A percentile compares a stretch with the other conserved stretches of the same genome.
Conservation (phyloP, 2,329 filamentous ascomycete species). For the Plenodomus tracheiphilus region DNA sequence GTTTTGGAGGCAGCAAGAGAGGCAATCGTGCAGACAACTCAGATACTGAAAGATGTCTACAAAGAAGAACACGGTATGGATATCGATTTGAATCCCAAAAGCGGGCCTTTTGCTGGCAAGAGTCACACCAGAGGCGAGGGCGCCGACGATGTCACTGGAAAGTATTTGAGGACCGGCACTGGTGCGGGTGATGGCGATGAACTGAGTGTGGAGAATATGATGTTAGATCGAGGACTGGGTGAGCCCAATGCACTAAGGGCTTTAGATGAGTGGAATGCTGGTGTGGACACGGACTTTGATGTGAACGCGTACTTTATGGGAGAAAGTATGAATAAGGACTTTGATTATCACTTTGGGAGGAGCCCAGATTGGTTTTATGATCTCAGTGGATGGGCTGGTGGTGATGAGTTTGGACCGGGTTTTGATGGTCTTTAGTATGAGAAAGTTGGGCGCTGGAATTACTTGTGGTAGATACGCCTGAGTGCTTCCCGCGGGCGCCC, state of each 20-base stretch:
- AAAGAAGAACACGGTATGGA: slow-evolving; percentile 23
- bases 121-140: slow-evolving; percentile 17
- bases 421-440: too few relatives aligned
- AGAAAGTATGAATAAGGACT: background rate
- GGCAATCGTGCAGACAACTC: slow-evolving; percentile 11
- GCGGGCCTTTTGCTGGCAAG: slow-evolving; percentile 1
- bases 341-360: slow-evolving; percentile 6
- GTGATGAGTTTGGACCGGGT: too few relatives aligned
- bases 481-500: too few relatives aligned
- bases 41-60: slow-evolving; percentile 21
- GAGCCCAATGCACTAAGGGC: slow-evolving; percentile 3
- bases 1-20: slow-evolving; percentile 24
- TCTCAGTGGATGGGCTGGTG: slow-evolving; percentile 7
- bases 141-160: slow-evolving; percentile 3
- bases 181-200: background rate
- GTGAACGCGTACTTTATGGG: slow-evolving; percentile 8
- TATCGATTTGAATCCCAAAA: slow-evolving; percentile 16
- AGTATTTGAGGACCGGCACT: background rate
- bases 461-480: too few relatives aligned
- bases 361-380: slow-evolving; percentile 14
- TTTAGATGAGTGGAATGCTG: background rate
- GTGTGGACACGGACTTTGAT: slow-evolving; percentile 1
- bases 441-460: too few relatives aligned
- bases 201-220: background rate
- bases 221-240: background rate